These are phyloP conservation scores for Paratrimastix pyriformis DNA, from an alignment of 78 protist species.

Conservation along the genomic window DNA sequence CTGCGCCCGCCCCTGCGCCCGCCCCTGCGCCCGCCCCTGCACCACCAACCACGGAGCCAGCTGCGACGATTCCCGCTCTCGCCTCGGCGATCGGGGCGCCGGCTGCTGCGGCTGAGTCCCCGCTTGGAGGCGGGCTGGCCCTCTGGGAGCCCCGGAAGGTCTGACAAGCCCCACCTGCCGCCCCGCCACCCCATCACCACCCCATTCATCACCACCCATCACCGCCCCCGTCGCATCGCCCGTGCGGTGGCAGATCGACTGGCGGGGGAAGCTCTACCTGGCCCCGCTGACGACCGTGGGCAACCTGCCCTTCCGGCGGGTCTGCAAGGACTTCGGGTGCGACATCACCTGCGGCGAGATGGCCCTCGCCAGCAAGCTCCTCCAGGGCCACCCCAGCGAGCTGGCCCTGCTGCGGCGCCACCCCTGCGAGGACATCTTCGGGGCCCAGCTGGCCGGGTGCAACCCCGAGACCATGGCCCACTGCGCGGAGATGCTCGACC, in stretches of 20 bases:
- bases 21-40: no score
- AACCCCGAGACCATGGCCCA: constrained; percentile 26
- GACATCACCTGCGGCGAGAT: constrained; percentile 85
- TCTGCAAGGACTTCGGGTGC: constrained; percentile 53
- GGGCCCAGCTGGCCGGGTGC: constrained; percentile 76
- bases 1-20: no score
- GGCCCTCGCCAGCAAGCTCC: constrained; percentile 62
- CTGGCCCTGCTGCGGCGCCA: constrained; percentile 68
- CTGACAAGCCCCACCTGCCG: background rate
- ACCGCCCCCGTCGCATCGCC: no score
- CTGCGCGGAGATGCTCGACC: constrained; percentile 21
- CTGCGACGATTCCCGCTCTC: no score
- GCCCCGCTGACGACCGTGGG: constrained; percentile 98
- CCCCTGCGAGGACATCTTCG: constrained; percentile 72
- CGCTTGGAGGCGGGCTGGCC: background rate
- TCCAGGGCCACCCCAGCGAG: background rate
- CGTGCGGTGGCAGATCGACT: no score
- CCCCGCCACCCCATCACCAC: background rate
- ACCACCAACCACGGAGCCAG: no score
- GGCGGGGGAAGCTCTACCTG: constrained; percentile 56
- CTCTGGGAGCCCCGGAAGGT: background rate
- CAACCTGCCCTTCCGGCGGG: constrained; percentile 90
- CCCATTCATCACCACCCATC: background rate
- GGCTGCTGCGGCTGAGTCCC: background rate
- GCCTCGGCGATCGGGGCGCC: background rate